Evolutionary conservation across 2,329 filamentous ascomycete genomes (phyloP), one percentile per base, ranked within the genome.

Genomic region (Ophiostoma populinum): DNA sequence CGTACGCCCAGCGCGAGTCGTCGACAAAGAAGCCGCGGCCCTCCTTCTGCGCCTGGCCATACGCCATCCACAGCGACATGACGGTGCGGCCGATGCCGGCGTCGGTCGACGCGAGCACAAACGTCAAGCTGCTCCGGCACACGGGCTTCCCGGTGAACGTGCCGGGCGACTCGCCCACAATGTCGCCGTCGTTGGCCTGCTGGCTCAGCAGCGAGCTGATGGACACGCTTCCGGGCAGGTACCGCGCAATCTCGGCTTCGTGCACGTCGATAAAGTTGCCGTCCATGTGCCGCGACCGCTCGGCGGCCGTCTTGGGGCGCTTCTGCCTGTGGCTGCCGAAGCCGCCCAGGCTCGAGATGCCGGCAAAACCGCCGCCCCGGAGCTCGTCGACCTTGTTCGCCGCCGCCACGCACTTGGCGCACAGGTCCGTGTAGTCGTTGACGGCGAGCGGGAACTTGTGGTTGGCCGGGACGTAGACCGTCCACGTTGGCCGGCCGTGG

Each of bases 1-100:
- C 83, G 46, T 90, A 90, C 2, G 78, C 75, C 76, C 85, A 92
- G 44, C 76, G 66, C 6, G 77, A 72, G 54, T 92, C 83, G 46
- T 92, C 81, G 42, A 92, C 62, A 56, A 92, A 92, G 54, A 92
- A 92, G 1, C 72, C 63, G 17, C 82, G 64, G 11, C 69, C 70
- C 50, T 92, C 79, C 40, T 74, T 67, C 49, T 76, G 63, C 2
- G 83, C 81, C 36, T 92, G 57, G 4, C 80, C 80, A 50, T 90
- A 92, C 18, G 81, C 76, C 47, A 78, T 77, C 82, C 83, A 93
- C 37, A 92, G 51, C 48, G 75, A 67, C 66, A 92, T 74, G 40
- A 93, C 55, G 2, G 77, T 73, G 43, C 71, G 74, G 6, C 83
- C 83, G 8, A 92, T 61, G 3, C 83, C 83, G 2, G 80, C 80